A percentile compares a stretch with the other conserved stretches of the same genome.
Conservation (phyloP, 2,329 filamentous ascomycete species). For the Cadophora malorum region DNA sequence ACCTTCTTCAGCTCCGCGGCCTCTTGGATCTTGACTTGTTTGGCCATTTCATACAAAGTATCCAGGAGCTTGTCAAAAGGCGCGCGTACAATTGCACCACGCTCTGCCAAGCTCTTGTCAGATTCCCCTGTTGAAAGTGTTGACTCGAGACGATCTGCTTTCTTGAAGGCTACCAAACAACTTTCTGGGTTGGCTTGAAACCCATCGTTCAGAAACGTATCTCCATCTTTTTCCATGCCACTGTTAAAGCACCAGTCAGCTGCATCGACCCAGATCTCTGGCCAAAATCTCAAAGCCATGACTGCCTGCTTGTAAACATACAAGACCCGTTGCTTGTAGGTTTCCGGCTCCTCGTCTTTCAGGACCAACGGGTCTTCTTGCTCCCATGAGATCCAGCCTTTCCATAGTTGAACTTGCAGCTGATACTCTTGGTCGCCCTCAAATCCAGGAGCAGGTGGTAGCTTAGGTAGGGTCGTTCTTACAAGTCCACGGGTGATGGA, state of each 20-base stretch:
- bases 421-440: slow-evolving; percentile 85
- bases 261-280: slow-evolving; percentile 94
- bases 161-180: slow-evolving; percentile 86
- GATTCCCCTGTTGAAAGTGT: slow-evolving; percentile 79
- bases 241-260: slow-evolving; percentile 92
- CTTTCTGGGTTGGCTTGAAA: slow-evolving; percentile 93
- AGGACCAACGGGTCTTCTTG: slow-evolving; percentile 90
- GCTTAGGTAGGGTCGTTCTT: slow-evolving; percentile 77
- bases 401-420: slow-evolving; percentile 88
- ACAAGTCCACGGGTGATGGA: slow-evolving; percentile 81
- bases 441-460: slow-evolving; percentile 85
- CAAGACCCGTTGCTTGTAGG: slow-evolving; percentile 79
- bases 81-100: slow-evolving; percentile 71
- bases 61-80: slow-evolving; percentile 85
- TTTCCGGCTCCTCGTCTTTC: slow-evolving; percentile 77
- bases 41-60: slow-evolving; percentile 85
- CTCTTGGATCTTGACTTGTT: slow-evolving; percentile 71
- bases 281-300: slow-evolving; percentile 93
- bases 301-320: slow-evolving; percentile 94
- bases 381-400: slow-evolving; percentile 94
- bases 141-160: slow-evolving; percentile 85
- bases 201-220: slow-evolving; percentile 77
- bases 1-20: slow-evolving; percentile 62
- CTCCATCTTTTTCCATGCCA: slow-evolving; percentile 68
- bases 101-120: slow-evolving; percentile 68